Conservation (phyloP, 805 yeast species). For the Nakazawaea ernobii region DNA sequence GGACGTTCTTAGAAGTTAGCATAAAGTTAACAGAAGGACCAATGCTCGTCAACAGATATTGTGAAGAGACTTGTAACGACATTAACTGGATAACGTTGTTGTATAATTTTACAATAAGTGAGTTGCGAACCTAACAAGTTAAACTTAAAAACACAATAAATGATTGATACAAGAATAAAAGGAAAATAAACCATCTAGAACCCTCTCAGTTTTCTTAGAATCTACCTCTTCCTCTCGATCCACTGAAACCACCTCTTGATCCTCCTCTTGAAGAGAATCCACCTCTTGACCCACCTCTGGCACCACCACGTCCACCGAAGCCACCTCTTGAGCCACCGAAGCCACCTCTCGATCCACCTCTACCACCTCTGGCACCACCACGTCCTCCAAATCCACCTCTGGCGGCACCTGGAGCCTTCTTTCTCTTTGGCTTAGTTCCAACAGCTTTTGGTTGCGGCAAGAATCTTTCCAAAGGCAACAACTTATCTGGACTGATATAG, state of each 20-base stretch:
- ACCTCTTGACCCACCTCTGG: constrained; percentile 36
- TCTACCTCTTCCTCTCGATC: constrained; percentile 15
- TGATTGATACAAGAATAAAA: neutral
- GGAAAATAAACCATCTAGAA: neutral
- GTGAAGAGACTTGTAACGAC: too few relatives aligned
- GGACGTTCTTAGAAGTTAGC: too few relatives aligned
- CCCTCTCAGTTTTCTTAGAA: neutral
- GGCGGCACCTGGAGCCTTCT: constrained; percentile 55
- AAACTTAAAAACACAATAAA: neutral
- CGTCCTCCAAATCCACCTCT: constrained; percentile 38
- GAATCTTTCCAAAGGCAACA: constrained; percentile 93
- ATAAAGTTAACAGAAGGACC: too few relatives aligned
- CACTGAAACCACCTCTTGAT: constrained; percentile 18
- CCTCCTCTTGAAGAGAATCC: constrained; percentile 38
- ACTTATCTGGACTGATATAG: constrained; percentile 90
- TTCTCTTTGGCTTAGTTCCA: constrained; percentile 77
- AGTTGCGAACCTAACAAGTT: neutral
- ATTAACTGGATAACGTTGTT: too few relatives aligned
- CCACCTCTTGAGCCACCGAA: constrained; percentile 34
- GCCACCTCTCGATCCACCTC: constrained; percentile 37
- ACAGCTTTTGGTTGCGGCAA: constrained; percentile 90
- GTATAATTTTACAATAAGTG: too few relatives aligned
- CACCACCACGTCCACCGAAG: constrained; percentile 40
- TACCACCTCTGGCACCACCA: constrained; percentile 34
- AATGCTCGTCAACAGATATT: too few relatives aligned